Evolutionary conservation across 495 filamentous ascomycete genomes (phyloP).

Genomic region (Xylaria curta): DNA sequence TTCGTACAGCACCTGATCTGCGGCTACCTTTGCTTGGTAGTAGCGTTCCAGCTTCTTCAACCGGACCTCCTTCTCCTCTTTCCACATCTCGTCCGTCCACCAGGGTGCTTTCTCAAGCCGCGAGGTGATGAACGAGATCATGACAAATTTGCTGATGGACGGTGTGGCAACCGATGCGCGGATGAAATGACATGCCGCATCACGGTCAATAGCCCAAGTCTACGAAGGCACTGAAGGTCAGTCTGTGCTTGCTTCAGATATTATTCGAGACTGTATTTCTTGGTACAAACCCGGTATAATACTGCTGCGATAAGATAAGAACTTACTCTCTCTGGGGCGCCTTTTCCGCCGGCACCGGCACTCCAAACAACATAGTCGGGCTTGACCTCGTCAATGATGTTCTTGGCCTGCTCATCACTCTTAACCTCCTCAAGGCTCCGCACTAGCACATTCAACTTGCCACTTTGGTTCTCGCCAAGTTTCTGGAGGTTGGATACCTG

Average conservation of each 20-base stretch:
- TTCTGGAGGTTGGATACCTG: slow-evolving; percentile 69
- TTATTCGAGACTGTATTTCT: background rate
- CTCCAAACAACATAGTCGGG: slow-evolving; percentile 81
- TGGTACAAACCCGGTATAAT: too few relatives aligned
- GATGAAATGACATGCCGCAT: slow-evolving; percentile 75
- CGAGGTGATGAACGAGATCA: slow-evolving; percentile 71
- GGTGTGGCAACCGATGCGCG: slow-evolving; percentile 63
- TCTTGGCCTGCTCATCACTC: slow-evolving; percentile 64
- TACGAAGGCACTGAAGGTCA: slow-evolving; percentile 10
- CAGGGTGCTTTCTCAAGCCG: slow-evolving; percentile 66
- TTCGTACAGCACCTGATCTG: slow-evolving; percentile 74
- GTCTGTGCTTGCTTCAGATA: background rate
- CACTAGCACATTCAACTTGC: slow-evolving; percentile 63
- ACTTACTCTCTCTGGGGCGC: slow-evolving; percentile 61
- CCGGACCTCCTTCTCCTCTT: slow-evolving; percentile 56
- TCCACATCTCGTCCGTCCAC: slow-evolving; percentile 70
- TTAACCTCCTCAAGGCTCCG: slow-evolving; percentile 70
- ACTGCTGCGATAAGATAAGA: background rate
- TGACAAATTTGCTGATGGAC: slow-evolving; percentile 72
- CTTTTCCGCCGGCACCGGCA: slow-evolving; percentile 81
- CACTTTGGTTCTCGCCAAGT: slow-evolving; percentile 60
- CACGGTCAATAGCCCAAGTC: slow-evolving; percentile 64
- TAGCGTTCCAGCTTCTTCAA: slow-evolving; percentile 65
- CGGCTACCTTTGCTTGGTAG: slow-evolving; percentile 74
- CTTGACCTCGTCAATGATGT: slow-evolving; percentile 63